These are phyloP conservation scores for Syzygium oleosum DNA, from an alignment of 345 rosid species.

Conservation along the genomic window DNA sequence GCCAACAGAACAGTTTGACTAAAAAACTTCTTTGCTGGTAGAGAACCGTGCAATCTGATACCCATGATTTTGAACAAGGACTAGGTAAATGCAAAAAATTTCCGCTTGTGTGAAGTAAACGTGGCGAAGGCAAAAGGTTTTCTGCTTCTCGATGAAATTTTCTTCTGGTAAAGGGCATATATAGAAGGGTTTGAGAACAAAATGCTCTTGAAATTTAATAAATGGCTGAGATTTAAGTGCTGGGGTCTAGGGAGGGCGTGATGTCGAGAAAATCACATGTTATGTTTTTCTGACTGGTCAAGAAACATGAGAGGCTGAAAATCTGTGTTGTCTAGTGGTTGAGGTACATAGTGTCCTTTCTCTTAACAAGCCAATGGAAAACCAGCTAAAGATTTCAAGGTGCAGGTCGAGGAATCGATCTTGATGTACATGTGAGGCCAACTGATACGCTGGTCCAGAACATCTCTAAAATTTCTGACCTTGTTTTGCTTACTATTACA, in stretches of 20 bases:
- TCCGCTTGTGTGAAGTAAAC: background rate
- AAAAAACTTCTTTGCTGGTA: background rate
- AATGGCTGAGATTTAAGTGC: background rate
- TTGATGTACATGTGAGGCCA: background rate
- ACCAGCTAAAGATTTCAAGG: background rate
- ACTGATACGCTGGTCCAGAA: background rate
- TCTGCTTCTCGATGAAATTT: background rate
- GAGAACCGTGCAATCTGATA: background rate
- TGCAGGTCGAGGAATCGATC: background rate
- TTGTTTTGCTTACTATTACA: background rate
- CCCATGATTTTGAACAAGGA: background rate
- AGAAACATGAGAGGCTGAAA: background rate
- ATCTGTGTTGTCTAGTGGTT: background rate
- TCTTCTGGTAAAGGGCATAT: background rate
- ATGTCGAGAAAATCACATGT: background rate
- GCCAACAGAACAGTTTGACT: background rate
- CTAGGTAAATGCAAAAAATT: background rate
- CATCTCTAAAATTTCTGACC: background rate
- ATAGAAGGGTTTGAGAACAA: background rate
- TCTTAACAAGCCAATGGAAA: background rate
- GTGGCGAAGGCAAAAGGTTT: background rate
- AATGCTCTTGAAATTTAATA: background rate
- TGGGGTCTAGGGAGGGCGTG: background rate
- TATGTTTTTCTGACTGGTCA: background rate
- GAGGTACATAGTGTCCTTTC: background rate